These are phyloP conservation scores for Paramecium pentaurelia DNA, from an alignment of 73 alveolate genomes.

Conservation along the genomic window DNA sequence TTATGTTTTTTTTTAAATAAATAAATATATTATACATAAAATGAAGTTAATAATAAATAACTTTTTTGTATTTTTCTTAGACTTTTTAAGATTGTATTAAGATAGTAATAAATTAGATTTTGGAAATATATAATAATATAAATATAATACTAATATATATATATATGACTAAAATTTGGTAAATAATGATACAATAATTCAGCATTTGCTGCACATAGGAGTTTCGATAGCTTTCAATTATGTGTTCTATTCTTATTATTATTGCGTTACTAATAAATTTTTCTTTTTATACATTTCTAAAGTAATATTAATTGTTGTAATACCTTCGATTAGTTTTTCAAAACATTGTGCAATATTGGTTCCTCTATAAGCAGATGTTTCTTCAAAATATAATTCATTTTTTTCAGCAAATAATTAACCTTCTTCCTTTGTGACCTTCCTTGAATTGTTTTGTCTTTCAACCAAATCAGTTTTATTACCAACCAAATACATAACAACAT, in stretches of 20 bases:
- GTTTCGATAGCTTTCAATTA: not conserved
- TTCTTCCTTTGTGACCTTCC: constrained; percentile 70
- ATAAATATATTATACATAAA: too few relatives aligned
- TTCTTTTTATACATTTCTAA: constrained; percentile 16
- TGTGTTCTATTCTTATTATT: not conserved
- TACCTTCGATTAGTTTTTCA: constrained; percentile 58
- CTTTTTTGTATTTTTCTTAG: not conserved
- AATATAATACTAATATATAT: not conserved
- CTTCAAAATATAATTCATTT: constrained; percentile 70
- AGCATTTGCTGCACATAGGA: constrained; percentile 28
- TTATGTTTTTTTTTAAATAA: too few relatives aligned
- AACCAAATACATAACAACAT: constrained; percentile 76
- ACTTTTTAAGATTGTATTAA: not conserved
- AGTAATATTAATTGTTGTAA: not conserved
- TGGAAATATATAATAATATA: too few relatives aligned
- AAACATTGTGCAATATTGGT: constrained; percentile 49
- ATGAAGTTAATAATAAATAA: too few relatives aligned
- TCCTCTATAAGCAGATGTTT: constrained; percentile 72
- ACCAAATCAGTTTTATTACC: constrained; percentile 83
- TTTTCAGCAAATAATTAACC: constrained; percentile 70
- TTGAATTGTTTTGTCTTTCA: constrained; percentile 68
- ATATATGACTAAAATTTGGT: not conserved
- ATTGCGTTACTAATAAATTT: not conserved
- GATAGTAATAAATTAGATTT: not conserved
- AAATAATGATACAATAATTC: not conserved